Conservation (phyloP, 2,329 filamentous ascomycete genomes). For the Grosmannia penicillata region DNA sequence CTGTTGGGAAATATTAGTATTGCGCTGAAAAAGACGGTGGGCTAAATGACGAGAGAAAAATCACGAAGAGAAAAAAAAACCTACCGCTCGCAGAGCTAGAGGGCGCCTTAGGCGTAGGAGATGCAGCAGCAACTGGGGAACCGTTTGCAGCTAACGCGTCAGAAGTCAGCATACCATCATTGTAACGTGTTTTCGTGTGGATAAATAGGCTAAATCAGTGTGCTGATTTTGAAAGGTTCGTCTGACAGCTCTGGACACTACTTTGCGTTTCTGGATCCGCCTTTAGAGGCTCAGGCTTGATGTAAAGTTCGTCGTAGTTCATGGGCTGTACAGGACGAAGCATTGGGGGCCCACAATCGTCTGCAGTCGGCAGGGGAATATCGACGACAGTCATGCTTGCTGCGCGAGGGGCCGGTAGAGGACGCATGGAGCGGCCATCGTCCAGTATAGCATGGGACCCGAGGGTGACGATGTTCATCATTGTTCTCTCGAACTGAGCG, state of each 20-base stretch:
- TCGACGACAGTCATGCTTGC: constrained; percentile 16
- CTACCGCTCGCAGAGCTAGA: neutral
- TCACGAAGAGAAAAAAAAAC: neutral
- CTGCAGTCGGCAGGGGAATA: constrained; percentile 9
- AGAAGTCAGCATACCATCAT: too few relatives aligned
- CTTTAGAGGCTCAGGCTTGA: constrained; percentile 9
- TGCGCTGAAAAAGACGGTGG: too few relatives aligned
- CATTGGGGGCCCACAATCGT: constrained; percentile 36
- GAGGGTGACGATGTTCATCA: constrained; percentile 6
- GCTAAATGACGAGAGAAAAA: too few relatives aligned
- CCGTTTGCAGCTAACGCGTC: constrained; percentile 30
- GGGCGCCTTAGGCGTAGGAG: constrained; percentile 11
- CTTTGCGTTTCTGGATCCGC: neutral
- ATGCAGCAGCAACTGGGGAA: constrained; percentile 21
- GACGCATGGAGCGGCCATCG: constrained; percentile 11
- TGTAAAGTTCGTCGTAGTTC: constrained; percentile 32
- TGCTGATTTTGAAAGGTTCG: constrained; percentile 9
- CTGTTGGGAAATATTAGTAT: constrained; percentile 10
- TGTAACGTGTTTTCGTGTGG: too few relatives aligned
- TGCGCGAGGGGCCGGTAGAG: constrained; percentile 16
- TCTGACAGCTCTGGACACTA: constrained; percentile 2
- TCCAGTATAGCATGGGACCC: constrained; percentile 6
- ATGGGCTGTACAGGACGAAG: constrained; percentile 27
- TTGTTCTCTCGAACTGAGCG: constrained; percentile 28
- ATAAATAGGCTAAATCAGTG: neutral